These are phyloP conservation scores for Candida montana DNA, from an alignment of 805 yeast species.

Conservation along the genomic window DNA sequence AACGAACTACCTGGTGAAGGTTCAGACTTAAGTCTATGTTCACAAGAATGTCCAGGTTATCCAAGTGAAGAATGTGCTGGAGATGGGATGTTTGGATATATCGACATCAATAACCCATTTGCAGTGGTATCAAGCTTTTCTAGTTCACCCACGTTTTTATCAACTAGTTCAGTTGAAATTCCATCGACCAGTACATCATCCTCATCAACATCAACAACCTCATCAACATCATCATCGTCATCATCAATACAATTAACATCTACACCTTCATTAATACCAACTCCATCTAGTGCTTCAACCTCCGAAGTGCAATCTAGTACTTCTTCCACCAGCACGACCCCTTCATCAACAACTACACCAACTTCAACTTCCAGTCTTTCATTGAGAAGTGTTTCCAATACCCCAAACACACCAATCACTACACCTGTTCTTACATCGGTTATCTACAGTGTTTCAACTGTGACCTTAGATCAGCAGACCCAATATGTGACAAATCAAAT, in stretches of 20 bases:
- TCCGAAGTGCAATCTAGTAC: background rate
- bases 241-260: constrained; percentile 8
- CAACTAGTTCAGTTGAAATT: constrained; percentile 9
- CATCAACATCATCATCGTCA: constrained; percentile 7
- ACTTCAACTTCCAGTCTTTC: constrained; percentile 7
- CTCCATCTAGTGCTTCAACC: constrained; percentile 9
- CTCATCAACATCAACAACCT: constrained; percentile 18
- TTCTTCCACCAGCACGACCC: constrained; percentile 5
- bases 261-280: constrained; percentile 18
- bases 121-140: constrained; percentile 9
- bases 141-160: constrained; percentile 5
- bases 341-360: constrained; percentile 8
- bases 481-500: constrained; percentile 9
- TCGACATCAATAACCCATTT: constrained; percentile 20
- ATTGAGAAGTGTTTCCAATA: constrained; percentile 4
- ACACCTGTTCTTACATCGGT: constrained; percentile 10
- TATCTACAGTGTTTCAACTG: constrained; percentile 5
- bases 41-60: constrained; percentile 36
- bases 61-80: constrained; percentile 36
- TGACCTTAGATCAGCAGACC: constrained; percentile 8
- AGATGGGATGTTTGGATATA: constrained; percentile 37
- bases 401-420: constrained; percentile 6
- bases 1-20: constrained; percentile 32
- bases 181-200: constrained; percentile 13
- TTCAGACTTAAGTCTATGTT: constrained; percentile 26